Evolutionary conservation across 176 grass and related monocot genomes (phyloP), one percentile per base, ranked within the genome.

Genomic region (Aegilops longissima): DNA sequence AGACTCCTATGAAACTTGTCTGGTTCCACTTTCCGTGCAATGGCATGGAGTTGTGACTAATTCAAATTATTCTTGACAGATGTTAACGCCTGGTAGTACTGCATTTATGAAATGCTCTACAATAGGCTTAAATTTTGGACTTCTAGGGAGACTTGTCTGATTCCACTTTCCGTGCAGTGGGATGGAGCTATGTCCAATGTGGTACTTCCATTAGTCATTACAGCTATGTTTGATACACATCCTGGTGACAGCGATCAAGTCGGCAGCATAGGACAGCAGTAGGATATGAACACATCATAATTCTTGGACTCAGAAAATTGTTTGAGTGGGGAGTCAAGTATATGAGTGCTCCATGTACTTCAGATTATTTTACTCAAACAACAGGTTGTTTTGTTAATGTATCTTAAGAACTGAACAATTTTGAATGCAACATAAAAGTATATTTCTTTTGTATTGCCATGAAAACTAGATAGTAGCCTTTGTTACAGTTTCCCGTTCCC

Each of bases 101-200:
- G 36, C 36, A 38, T 8, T 38, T 38, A 38, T 6, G 47, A 66
- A 90, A 73, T 66, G 83, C 7, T 27, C 21, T 36, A 14, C 31
- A 24, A 29, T 59, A 29, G 14, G 47, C 33, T 30, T 66, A 73
- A 83, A 84, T 62, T 8, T 87, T 49, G 3, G 45, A 24, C 27
- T 76, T 61, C 69, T 35, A 62, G 69, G 61, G 67, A 73, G 14
- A 87, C 67, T 66, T 87, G 80, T 84, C 85, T 83, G 34, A 35
- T 90, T 87, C 84, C 81, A 84, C 80, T 66, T 87, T 80, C 73
- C 29, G 73, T 64, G 65, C 40, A 78, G 11, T 83, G 84, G 72
- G 47, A 36, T 25, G 68, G 42, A 40, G 42, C 52, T 20, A 73
- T 34, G 11, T 81, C 31, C 58, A 73, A 66, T 33, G 39, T 74